These are phyloP conservation scores for Wakefieldia striispora DNA, from an alignment of 768 basidiomycete species.

Conservation along the genomic window DNA sequence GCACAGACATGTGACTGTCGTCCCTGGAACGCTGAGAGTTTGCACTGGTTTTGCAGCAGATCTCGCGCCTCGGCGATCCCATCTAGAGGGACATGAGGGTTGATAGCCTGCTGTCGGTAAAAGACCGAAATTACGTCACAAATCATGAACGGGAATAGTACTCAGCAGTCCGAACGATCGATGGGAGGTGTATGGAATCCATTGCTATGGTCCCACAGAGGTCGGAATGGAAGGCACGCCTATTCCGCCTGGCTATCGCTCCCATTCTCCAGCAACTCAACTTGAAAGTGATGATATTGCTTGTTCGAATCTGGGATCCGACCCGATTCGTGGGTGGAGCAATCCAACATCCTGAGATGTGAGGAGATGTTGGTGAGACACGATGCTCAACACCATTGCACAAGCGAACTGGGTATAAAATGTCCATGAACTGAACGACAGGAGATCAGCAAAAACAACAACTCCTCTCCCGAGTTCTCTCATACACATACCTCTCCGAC, in stretches of 20 bases:
- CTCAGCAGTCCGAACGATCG: slow-evolving; percentile 16
- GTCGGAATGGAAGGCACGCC: slow-evolving; percentile 31
- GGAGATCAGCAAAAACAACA: slow-evolving; percentile 16
- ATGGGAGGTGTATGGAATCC: slow-evolving; percentile 16
- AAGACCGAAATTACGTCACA: slow-evolving; percentile 26
- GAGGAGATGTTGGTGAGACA: slow-evolving; percentile 13
- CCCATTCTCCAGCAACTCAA: slow-evolving; percentile 14
- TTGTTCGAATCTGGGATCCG: slow-evolving; percentile 23
- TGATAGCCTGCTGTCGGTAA: slow-evolving; percentile 11
- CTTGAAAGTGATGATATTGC: slow-evolving; percentile 16
- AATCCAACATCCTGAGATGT: slow-evolving; percentile 9
- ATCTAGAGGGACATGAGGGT: slow-evolving; percentile 12
- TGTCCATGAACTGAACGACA: slow-evolving; percentile 4
- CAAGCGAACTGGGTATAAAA: slow-evolving; percentile 32
- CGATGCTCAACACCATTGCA: slow-evolving; percentile 7
- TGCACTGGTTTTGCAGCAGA: slow-evolving; percentile 7
- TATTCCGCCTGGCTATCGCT: slow-evolving; percentile 27
- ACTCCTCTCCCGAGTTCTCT: slow-evolving; percentile 10
- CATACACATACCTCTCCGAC: slow-evolving; percentile 11
- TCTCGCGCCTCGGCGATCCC: slow-evolving; percentile 18
- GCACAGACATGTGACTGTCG: neutral
- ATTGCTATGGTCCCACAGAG: slow-evolving; percentile 25
- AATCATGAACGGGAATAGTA: slow-evolving; percentile 9
- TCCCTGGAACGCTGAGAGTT: neutral
- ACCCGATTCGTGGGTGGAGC: slow-evolving; percentile 21